Conservation (phyloP, 2,329 filamentous ascomycete species). For the Aspergillus ustus region DNA sequence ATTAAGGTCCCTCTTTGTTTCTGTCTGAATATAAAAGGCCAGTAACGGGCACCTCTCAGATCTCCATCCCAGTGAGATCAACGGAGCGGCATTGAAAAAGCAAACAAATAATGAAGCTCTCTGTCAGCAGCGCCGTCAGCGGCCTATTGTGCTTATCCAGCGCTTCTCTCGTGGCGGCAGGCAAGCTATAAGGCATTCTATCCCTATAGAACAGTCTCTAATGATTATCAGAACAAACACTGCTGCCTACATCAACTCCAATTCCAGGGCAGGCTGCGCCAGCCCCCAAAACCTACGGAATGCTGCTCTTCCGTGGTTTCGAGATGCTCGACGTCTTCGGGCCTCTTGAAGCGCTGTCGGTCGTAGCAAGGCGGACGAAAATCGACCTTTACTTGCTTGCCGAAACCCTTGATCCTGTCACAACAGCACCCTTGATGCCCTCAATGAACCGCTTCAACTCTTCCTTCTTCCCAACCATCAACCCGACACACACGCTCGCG, state of each 20-base stretch:
- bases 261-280: not conserved
- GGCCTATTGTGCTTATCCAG: not conserved
- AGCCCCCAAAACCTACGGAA: conserved; percentile 2
- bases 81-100: no score
- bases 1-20: not conserved
- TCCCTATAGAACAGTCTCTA: not conserved
- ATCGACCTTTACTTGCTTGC: conserved; percentile 9
- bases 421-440: not conserved
- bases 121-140: not conserved
- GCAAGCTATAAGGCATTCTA: not conserved
- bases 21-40: not conserved
- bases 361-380: not conserved
- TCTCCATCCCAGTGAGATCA: not conserved
- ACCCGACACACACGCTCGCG: conserved; percentile 9
- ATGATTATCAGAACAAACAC: not conserved
- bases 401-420: conserved; percentile 3
- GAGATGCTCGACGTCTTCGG: conserved; percentile 14
- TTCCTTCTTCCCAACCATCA: conserved; percentile 6
- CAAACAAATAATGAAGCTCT: not conserved
- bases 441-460: conserved; percentile 6
- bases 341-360: conserved; percentile 9
- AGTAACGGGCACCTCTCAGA: not conserved
- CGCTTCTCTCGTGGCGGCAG: not conserved
- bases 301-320: conserved; percentile 9
- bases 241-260: not conserved